These are phyloP conservation scores for Fermentozyma sake DNA, from an alignment of 1,139 yeast species.

Conservation along the genomic window DNA sequence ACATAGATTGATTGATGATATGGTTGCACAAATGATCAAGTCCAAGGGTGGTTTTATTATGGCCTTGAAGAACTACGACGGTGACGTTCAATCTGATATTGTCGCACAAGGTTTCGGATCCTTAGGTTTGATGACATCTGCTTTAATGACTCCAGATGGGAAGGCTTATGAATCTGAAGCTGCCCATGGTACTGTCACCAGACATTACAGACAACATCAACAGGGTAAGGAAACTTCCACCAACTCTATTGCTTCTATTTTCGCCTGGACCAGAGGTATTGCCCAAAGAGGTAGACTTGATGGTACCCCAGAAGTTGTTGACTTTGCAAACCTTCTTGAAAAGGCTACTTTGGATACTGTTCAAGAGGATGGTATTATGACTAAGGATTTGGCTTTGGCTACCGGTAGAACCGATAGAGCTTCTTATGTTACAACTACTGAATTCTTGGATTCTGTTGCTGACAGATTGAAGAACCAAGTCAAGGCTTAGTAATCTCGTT, in stretches of 20 bases:
- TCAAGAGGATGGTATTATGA: conserved; percentile 80
- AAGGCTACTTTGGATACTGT: conserved; percentile 84
- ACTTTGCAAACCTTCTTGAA: conserved; percentile 76
- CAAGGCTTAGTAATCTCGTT: background rate
- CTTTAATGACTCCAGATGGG: conserved; percentile 90
- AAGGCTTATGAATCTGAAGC: conserved; percentile 95
- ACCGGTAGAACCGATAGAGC: conserved; percentile 79
- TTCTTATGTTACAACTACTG: conserved; percentile 83
- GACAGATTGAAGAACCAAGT: conserved; percentile 23
- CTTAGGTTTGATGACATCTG: conserved; percentile 93
- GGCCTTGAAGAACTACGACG: conserved; percentile 96
- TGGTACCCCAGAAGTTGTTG: conserved; percentile 73
- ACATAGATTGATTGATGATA: conserved; percentile 93
- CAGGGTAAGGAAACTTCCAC: conserved; percentile 97
- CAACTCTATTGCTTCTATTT: conserved; percentile 95
- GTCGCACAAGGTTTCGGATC: conserved; percentile 98
- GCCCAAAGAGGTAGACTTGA: conserved; percentile 89
- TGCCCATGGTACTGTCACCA: conserved; percentile 96
- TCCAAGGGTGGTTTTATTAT: conserved; percentile 91
- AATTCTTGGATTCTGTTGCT: conserved; percentile 78
- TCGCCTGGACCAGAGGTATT: conserved; percentile 94
- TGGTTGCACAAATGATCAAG: conserved; percentile 98
- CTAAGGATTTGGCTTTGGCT: conserved; percentile 90
- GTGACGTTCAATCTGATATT: conserved; percentile 94
- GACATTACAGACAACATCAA: conserved; percentile 93